A percentile compares a stretch with the other conserved stretches of the same genome.
phyloP scores from a whole-genome alignment of 306 rosid genomes.

The Prinsepia uniflora region DNA sequence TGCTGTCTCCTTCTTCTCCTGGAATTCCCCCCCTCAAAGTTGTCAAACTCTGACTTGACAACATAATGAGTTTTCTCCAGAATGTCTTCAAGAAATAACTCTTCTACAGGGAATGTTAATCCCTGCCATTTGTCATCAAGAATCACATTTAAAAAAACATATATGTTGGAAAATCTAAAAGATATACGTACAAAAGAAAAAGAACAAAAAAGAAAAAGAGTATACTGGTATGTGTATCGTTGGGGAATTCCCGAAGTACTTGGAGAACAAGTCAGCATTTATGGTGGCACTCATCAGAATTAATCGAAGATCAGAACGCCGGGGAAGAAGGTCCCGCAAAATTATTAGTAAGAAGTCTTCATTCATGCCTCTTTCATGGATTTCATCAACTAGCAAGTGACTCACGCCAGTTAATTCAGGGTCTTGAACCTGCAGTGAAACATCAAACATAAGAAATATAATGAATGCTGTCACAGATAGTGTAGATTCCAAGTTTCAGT shows the following conservation, averaged over 20 bases:
- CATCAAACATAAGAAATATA: constrained; percentile 24
- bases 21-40: constrained; percentile 64
- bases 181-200: neutral
- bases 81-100: constrained; percentile 79
- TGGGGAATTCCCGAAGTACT: constrained; percentile 79
- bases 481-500: constrained; percentile 19
- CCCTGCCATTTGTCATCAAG: constrained; percentile 50
- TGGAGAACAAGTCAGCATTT: constrained; percentile 88
- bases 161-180: constrained; percentile 11
- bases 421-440: constrained; percentile 75
- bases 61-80: constrained; percentile 73
- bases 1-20: constrained; percentile 79
- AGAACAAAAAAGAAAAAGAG: constrained; percentile 9
- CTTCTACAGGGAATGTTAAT: constrained; percentile 73
- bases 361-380: constrained; percentile 99
- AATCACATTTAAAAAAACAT: constrained; percentile 22
- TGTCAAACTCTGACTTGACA: constrained; percentile 75
- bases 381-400: constrained; percentile 95
- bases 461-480: constrained; percentile 10
- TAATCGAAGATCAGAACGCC: constrained; percentile 85
- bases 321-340: constrained; percentile 88
- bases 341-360: constrained; percentile 87
- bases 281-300: constrained; percentile 97
- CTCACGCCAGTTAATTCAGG: constrained; percentile 75
- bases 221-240: constrained; percentile 76